Percentiles rank a stretch among this genome's conserved stretches.
These are phyloP conservation scores for Viridothelium virens DNA, from an alignment of 495 filamentous ascomycete species.

Conservation along the genomic window DNA sequence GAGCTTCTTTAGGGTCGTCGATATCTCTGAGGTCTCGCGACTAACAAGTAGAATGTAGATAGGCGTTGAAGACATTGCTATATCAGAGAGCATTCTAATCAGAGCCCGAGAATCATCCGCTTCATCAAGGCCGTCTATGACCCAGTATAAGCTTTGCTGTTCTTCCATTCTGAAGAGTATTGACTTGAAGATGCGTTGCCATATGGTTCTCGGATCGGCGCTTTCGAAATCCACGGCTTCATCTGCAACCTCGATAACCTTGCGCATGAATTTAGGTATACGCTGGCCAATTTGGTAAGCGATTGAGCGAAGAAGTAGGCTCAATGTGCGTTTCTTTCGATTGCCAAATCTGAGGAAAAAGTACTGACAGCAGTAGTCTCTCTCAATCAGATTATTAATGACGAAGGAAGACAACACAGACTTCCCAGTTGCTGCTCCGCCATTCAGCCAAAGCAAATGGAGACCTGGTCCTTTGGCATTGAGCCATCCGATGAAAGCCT, in stretches of 20 bases:
- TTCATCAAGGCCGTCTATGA: slow-evolving; percentile 32
- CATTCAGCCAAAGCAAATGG: not conserved
- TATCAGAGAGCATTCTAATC: no score
- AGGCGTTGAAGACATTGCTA: no score
- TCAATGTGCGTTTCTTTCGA: not conserved
- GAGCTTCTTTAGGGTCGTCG: no score
- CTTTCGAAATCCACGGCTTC: not conserved
- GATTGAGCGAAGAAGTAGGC: not conserved
- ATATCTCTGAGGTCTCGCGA: no score
- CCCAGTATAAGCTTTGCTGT: slow-evolving; percentile 22
- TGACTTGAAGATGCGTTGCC: slow-evolving; percentile 34
- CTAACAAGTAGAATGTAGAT: no score
- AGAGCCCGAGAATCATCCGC: slow-evolving; percentile 20
- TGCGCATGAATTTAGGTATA: slow-evolving; percentile 21
- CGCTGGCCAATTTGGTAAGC: slow-evolving; percentile 5
- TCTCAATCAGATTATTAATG: not conserved
- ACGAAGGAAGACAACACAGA: slow-evolving; percentile 12
- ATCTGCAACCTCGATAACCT: slow-evolving; percentile 16
- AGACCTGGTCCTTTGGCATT: not conserved
- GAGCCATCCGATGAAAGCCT: not conserved
- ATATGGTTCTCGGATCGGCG: slow-evolving; percentile 27
- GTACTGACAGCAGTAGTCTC: not conserved
- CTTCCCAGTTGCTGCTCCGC: slow-evolving; percentile 14
- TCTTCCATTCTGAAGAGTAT: slow-evolving; percentile 20
- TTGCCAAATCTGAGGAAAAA: not conserved